Conservation (phyloP, 2,329 filamentous ascomycete species). For the Aureobasidium sp. region DNA sequence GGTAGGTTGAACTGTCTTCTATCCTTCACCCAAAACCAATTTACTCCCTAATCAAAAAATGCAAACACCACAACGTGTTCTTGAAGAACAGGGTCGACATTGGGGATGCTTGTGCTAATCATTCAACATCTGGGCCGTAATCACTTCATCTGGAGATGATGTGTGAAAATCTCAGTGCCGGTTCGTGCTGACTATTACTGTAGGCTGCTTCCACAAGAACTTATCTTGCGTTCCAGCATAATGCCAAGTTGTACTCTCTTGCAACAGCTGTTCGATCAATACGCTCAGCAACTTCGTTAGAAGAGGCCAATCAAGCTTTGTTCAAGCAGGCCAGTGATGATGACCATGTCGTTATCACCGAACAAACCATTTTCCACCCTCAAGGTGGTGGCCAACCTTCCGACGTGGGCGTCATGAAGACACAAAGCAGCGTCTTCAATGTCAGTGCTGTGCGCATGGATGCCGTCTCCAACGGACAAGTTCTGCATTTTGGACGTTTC, state of each 20-base stretch:
- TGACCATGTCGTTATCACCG: constrained; percentile 16
- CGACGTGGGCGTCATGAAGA: constrained; percentile 18
- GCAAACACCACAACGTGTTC: too few species aligned
- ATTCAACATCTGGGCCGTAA: too few species aligned
- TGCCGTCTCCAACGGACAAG: constrained; percentile 7
- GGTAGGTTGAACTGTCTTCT: neutral
- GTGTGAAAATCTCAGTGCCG: neutral
- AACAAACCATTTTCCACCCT: constrained; percentile 20
- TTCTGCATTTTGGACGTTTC: constrained; percentile 20
- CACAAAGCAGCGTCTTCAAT: constrained; percentile 13
- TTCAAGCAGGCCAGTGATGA: constrained; percentile 16
- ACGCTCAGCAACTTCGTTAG: neutral
- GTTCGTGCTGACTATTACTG: neutral
- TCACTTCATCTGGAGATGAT: neutral
- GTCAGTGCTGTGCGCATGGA: constrained; percentile 19
- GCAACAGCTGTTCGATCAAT: constrained; percentile 4
- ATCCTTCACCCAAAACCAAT: too few species aligned
- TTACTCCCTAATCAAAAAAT: too few species aligned
- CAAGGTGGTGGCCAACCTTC: constrained; percentile 21
- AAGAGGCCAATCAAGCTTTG: constrained; percentile 12
- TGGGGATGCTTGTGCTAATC: neutral
- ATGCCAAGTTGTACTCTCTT: constrained; percentile 9
- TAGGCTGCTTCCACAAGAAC: constrained; percentile 6
- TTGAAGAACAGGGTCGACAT: neutral
- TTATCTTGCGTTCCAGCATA: constrained; percentile 11